Evolutionary conservation across 2,329 filamentous ascomycete genomes (phyloP).

Genomic region (Pseudogymnoascus sp.): DNA sequence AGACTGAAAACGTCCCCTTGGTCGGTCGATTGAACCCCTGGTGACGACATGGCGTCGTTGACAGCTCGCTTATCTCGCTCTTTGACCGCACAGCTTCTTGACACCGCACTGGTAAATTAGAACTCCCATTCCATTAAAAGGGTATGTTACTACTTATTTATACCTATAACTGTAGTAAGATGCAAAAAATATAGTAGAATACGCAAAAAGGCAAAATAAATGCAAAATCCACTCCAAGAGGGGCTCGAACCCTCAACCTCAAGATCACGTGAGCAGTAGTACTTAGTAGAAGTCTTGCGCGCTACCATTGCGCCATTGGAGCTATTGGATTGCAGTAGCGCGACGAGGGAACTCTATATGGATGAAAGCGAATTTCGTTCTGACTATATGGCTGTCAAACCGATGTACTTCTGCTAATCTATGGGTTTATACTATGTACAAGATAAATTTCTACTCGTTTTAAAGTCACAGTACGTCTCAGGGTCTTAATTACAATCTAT

Average conservation of each 20-base stretch:
- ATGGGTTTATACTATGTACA: background rate
- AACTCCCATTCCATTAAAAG: background rate
- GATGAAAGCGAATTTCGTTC: background rate
- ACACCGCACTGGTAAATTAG: background rate
- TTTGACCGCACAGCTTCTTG: background rate
- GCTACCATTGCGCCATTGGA: slow-evolving; percentile 7
- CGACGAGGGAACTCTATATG: background rate
- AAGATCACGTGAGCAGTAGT: background rate
- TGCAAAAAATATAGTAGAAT: background rate
- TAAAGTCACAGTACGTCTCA: background rate
- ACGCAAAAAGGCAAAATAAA: background rate
- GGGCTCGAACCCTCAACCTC: slow-evolving; percentile 7
- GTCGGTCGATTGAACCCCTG: background rate
- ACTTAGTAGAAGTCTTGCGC: background rate
- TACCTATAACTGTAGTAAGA: background rate
- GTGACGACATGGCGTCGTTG: background rate
- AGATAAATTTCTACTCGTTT: background rate
- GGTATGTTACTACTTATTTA: background rate
- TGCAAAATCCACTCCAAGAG: background rate
- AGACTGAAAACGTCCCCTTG: background rate
- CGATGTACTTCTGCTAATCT: background rate
- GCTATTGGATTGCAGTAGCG: background rate
- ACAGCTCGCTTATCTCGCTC: background rate
- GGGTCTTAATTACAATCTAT: background rate
- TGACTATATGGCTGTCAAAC: background rate